Percentiles rank a stretch among this genome's conserved stretches.
phyloP scores from a whole-genome alignment of 2,329 filamentous ascomycete genomes.

The Zelopaecilomyces penicillatus region DNA sequence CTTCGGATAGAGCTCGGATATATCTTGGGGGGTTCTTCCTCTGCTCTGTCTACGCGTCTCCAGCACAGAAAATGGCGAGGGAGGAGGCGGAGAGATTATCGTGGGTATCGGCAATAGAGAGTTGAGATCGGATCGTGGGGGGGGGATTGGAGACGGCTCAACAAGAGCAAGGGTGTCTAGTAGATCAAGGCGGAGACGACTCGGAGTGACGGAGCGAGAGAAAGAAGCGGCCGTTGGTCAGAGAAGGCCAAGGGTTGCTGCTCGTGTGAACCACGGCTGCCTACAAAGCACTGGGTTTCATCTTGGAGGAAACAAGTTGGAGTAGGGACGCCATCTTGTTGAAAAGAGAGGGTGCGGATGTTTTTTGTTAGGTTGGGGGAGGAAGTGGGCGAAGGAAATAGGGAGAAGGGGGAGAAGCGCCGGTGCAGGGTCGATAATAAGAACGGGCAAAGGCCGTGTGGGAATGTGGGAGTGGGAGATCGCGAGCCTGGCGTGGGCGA shows the following conservation, averaged over 20 bases:
- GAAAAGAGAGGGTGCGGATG: neutral
- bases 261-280: constrained; percentile 7
- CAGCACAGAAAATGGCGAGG: neutral
- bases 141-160: neutral
- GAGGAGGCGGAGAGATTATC: neutral
- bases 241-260: constrained; percentile 3
- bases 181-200: too few species aligned
- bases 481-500: neutral
- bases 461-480: constrained; percentile 7
- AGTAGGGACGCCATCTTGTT: constrained; percentile 16
- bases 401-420: neutral
- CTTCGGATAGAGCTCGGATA: neutral
- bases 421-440: constrained; percentile 3
- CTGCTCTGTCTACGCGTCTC: neutral
- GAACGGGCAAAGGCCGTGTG: constrained; percentile 9
- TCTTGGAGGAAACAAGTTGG: constrained; percentile 12
- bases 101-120: too few species aligned
- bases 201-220: too few species aligned
- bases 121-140: neutral
- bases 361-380: neutral
- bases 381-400: neutral
- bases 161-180: too few species aligned
- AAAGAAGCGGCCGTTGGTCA: too few species aligned
- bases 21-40: neutral
- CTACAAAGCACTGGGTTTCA: constrained; percentile 13